Evolutionary conservation across 2,329 filamentous ascomycete genomes (phyloP).

Genomic region (Phaeosphaeriaceae sp.): DNA sequence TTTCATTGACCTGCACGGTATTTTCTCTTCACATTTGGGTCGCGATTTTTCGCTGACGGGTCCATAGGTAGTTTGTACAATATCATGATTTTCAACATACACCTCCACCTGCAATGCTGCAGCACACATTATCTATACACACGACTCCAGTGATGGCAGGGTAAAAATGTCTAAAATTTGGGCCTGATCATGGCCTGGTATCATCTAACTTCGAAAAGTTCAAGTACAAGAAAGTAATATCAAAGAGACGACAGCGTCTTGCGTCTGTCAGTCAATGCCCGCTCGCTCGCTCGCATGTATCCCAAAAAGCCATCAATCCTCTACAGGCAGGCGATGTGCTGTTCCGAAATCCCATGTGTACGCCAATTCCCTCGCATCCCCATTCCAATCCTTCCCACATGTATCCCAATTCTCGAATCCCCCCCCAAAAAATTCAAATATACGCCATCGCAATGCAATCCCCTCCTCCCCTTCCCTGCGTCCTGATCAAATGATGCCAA

Average conservation of each 20-base stretch:
- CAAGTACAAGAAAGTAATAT: background rate
- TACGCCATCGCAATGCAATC: background rate
- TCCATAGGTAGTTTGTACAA: constrained; percentile 5
- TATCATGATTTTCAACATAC: background rate
- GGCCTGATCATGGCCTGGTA: background rate
- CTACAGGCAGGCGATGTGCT: background rate
- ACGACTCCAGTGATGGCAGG: background rate
- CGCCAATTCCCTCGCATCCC: background rate
- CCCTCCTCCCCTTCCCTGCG: background rate
- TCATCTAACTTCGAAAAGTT: background rate
- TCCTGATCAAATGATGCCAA: constrained; percentile 32
- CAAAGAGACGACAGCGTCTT: background rate
- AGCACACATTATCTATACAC: background rate
- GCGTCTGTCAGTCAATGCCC: background rate
- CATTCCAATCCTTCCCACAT: background rate
- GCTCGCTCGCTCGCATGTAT: background rate
- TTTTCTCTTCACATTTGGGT: background rate
- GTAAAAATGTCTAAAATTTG: background rate
- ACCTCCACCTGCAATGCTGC: background rate
- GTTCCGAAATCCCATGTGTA: background rate
- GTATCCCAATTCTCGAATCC: background rate
- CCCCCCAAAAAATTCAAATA: background rate
- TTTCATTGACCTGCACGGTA: background rate
- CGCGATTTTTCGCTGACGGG: constrained; percentile 8
- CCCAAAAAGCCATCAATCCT: background rate